phyloP scores from a whole-genome alignment of 257 asterid species.

The Capsicum rhomboideum region DNA sequence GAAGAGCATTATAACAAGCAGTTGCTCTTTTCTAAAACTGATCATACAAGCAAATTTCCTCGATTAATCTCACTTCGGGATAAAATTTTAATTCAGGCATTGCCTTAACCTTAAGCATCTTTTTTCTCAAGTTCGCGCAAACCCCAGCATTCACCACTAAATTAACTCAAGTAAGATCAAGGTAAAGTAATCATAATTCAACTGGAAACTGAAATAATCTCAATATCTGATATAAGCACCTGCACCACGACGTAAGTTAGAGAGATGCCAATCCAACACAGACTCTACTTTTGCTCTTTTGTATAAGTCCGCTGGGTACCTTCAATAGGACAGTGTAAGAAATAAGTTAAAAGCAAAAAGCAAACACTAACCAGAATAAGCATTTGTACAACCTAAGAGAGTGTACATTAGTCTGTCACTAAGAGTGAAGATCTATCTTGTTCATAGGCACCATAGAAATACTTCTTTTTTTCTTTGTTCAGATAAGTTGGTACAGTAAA shows the following conservation, averaged over 20 bases:
- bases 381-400: neutral
- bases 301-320: conserved; percentile 87
- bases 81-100: neutral
- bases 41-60: neutral
- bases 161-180: neutral
- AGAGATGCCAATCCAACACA: conserved; percentile 91
- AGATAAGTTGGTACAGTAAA: neutral
- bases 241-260: conserved; percentile 76
- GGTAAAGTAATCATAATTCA: neutral
- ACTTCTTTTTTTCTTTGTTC: neutral
- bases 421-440: neutral
- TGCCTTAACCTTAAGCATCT: neutral
- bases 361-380: neutral
- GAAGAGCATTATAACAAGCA: neutral
- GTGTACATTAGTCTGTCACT: neutral
- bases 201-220: neutral
- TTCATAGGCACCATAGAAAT: neutral
- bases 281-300: conserved; percentile 78
- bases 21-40: neutral
- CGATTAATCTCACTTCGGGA: neutral
- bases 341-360: neutral
- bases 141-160: neutral
- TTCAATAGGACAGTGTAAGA: conserved; percentile 3
- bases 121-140: neutral
- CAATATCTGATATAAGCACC: conserved; percentile 29